A percentile compares a stretch with the other conserved stretches of the same genome.
Evolutionary conservation across 2,329 filamentous ascomycete genomes (phyloP).

Genomic region (Aspergillus hortae): DNA sequence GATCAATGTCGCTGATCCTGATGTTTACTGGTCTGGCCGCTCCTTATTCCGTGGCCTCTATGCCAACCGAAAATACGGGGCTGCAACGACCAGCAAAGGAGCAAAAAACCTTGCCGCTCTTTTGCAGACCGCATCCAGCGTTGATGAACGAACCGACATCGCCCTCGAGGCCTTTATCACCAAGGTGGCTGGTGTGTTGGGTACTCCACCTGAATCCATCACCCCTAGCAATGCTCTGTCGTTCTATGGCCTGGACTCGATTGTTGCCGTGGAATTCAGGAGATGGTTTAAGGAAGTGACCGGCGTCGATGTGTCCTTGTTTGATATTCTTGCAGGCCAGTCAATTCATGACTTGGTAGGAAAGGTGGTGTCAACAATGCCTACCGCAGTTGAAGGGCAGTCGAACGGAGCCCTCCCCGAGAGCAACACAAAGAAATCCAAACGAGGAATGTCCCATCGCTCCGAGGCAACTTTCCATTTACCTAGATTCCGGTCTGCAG

Average conservation of each 20-base stretch:
- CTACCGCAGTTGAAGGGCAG: not conserved
- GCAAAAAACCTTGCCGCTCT: not conserved
- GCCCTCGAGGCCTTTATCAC: not conserved
- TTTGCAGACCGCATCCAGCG: not conserved
- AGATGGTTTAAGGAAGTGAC: slow-evolving; percentile 17
- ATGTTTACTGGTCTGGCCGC: not conserved
- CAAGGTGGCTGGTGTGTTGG: not conserved
- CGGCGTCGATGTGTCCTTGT: slow-evolving; percentile 17
- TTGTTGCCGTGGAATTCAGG: slow-evolving; percentile 24
- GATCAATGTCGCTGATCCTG: not conserved
- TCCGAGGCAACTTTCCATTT: not conserved
- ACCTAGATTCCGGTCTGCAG: not conserved
- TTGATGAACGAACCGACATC: not conserved
- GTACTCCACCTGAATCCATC: not conserved
- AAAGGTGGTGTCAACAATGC: not conserved
- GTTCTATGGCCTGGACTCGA: slow-evolving; percentile 21
- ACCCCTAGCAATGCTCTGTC: slow-evolving; percentile 3
- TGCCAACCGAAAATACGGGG: not conserved
- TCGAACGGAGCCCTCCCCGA: not conserved
- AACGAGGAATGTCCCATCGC: not conserved
- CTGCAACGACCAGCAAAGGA: not conserved
- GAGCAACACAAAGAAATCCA: not conserved
- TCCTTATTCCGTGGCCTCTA: not conserved
- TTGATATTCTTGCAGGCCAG: not conserved
- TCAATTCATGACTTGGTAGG: not conserved